Evolutionary conservation across 257 asterid species (phyloP).

Genomic region (Galeopsis tetrahit): DNA sequence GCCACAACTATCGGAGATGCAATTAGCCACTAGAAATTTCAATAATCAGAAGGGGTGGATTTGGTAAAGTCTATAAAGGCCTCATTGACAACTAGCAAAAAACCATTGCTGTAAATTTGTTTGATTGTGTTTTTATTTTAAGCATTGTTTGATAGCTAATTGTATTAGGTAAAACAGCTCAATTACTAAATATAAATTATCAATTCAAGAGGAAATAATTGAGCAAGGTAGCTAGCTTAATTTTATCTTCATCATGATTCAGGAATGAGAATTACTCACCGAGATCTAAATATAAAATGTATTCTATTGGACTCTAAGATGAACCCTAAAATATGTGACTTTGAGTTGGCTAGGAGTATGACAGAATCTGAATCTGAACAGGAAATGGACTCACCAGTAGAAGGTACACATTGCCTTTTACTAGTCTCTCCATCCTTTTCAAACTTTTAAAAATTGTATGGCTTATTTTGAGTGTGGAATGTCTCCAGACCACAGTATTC

Average conservation of each 20-base stretch:
- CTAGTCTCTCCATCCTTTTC: not conserved
- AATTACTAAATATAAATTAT: too few relatives aligned
- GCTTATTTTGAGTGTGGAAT: not conserved
- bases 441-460: not conserved
- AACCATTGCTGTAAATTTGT: too few relatives aligned
- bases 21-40: too few relatives aligned
- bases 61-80: too few relatives aligned
- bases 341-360: not conserved
- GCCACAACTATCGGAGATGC: too few relatives aligned
- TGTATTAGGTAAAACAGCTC: not conserved
- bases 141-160: too few relatives aligned
- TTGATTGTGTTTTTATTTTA: too few relatives aligned
- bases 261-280: not conserved
- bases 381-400: not conserved
- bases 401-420: not conserved
- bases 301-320: not conserved
- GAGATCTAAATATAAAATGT: not conserved
- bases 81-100: too few relatives aligned
- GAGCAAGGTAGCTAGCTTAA: not conserved
- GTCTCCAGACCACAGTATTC: too few relatives aligned
- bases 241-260: not conserved
- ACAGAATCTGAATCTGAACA: constrained; percentile 2
- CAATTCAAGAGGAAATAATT: not conserved
- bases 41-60: too few relatives aligned
- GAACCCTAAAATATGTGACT: constrained; percentile 24